Conservation (phyloP, 805 yeast species). For the Ogataea populi-albae region DNA sequence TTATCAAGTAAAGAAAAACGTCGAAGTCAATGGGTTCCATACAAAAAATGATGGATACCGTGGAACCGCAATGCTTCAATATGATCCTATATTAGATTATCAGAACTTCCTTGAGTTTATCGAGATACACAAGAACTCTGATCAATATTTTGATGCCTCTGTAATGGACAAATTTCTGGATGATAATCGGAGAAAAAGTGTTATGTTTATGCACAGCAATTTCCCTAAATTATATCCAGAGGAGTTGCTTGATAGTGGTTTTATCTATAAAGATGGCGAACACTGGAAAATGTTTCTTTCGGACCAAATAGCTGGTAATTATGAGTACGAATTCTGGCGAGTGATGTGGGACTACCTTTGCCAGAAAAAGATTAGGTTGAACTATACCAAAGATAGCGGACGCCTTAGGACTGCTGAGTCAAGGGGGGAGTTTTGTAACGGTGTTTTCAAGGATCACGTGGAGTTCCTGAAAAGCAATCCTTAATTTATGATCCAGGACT, state of each 20-base stretch:
- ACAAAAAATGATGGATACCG: conserved; percentile 30
- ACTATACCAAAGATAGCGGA: conserved; percentile 13
- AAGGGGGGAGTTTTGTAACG: conserved; percentile 18
- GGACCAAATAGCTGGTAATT: conserved; percentile 14
- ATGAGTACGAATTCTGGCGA: conserved; percentile 21
- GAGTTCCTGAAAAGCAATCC: conserved; percentile 15
- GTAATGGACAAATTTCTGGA: conserved; percentile 20
- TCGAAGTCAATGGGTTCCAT: conserved; percentile 45
- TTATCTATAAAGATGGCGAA: too few species aligned
- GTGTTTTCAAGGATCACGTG: conserved; percentile 15
- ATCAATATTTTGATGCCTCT: conserved; percentile 15
- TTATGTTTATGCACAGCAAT: conserved; percentile 40
- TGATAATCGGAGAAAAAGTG: conserved; percentile 15
- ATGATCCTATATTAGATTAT: conserved; percentile 41
- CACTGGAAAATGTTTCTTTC: conserved; percentile 16
- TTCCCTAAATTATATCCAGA: conserved; percentile 49
- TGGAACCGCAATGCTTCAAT: conserved; percentile 51
- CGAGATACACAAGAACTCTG: conserved; percentile 18
- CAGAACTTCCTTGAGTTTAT: conserved; percentile 19
- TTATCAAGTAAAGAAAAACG: conserved; percentile 54
- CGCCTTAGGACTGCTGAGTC: conserved; percentile 11
- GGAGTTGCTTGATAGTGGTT: too few species aligned
- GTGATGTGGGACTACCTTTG: conserved; percentile 23
- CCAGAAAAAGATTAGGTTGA: conserved; percentile 13
- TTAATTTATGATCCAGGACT: too few species aligned